These are phyloP conservation scores for Talaromyces atroroseus DNA, from an alignment of 2,329 filamentous ascomycete genomes.

Conservation along the genomic window DNA sequence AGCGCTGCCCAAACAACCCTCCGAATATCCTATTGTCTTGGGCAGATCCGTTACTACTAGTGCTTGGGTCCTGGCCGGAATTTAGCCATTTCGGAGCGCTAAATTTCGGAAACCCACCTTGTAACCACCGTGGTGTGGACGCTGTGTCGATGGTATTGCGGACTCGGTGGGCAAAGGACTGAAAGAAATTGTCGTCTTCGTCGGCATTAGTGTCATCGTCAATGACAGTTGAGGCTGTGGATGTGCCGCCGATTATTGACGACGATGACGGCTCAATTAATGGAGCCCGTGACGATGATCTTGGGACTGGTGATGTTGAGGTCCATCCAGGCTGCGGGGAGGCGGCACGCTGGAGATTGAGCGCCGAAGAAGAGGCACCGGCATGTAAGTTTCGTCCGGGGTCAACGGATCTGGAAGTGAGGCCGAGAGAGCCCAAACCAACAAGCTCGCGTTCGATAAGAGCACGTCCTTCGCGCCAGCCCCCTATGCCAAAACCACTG, in stretches of 20 bases:
- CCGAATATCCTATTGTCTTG: slow-evolving; percentile 24
- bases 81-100: slow-evolving; percentile 80
- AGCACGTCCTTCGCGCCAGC: slow-evolving; percentile 86
- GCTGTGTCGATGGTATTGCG: slow-evolving; percentile 87
- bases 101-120: slow-evolving; percentile 57
- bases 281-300: slow-evolving; percentile 5
- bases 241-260: background rate
- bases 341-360: slow-evolving; percentile 10
- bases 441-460: slow-evolving; percentile 82
- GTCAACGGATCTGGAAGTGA: slow-evolving; percentile 31
- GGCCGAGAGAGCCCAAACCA: slow-evolving; percentile 49
- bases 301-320: slow-evolving; percentile 3
- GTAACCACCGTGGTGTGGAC: slow-evolving; percentile 76
- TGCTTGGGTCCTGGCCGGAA: slow-evolving; percentile 37
- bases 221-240: slow-evolving; percentile 37
- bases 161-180: slow-evolving; percentile 75
- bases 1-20: slow-evolving; percentile 37
- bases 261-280: slow-evolving; percentile 9
- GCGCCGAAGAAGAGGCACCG: slow-evolving; percentile 7
- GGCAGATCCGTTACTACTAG: slow-evolving; percentile 20
- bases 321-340: slow-evolving; percentile 26
- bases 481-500: slow-evolving; percentile 66
- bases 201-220: slow-evolving; percentile 51
- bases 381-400: slow-evolving; percentile 21
- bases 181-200: slow-evolving; percentile 71